Conservation (phyloP, 345 rosid genomes). For the Atalantia buxifolia region DNA sequence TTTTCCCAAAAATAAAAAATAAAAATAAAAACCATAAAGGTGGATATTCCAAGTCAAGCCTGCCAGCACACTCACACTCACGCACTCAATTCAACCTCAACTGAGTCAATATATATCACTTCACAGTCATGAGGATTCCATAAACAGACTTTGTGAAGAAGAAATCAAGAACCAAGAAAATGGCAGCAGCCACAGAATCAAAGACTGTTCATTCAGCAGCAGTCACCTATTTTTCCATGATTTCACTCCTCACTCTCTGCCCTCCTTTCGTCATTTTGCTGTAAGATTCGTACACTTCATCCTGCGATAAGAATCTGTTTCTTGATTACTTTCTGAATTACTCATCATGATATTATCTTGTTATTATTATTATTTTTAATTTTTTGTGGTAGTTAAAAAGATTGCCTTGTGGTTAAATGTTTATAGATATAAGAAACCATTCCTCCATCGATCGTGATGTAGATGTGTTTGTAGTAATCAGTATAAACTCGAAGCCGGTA, state of each 20-base stretch:
- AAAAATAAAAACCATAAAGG: no score
- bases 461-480: background rate
- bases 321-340: background rate
- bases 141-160: background rate
- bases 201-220: constrained; percentile 79
- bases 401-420: background rate
- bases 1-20: no score
- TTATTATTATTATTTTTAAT: no score
- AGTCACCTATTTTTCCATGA: constrained; percentile 77
- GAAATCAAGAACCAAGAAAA: background rate
- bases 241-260: constrained; percentile 74
- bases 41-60: no score
- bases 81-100: background rate
- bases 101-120: background rate
- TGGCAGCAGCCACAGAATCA: constrained; percentile 24
- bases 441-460: background rate
- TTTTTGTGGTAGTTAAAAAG: no score
- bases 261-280: constrained; percentile 93
- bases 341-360: background rate
- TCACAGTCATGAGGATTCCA: background rate
- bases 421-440: background rate
- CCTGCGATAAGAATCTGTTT: background rate
- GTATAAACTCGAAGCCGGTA: background rate
- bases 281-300: constrained; percentile 37
- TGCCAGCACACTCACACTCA: no score